Evolutionary conservation across 140 eudicot species (phyloP).

Genomic region (Flaveria floridana): DNA sequence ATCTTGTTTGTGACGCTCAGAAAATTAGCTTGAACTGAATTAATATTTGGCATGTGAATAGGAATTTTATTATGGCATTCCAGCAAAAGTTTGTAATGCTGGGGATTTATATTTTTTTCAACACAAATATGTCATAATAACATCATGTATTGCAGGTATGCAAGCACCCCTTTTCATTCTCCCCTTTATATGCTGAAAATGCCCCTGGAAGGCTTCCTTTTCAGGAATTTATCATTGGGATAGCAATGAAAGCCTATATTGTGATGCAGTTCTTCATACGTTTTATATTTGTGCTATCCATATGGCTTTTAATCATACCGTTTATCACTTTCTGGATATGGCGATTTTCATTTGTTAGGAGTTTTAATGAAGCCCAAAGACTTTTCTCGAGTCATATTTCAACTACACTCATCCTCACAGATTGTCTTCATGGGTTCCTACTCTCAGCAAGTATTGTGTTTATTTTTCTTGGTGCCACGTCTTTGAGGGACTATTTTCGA

Average conservation of each 20-base stretch:
- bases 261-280: slow-evolving; percentile 78
- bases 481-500: slow-evolving; percentile 85
- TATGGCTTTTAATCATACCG: slow-evolving; percentile 82
- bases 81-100: neutral
- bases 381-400: slow-evolving; percentile 66
- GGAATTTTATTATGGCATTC: neutral
- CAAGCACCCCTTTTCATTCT: slow-evolving; percentile 83
- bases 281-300: slow-evolving; percentile 75
- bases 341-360: slow-evolving; percentile 78
- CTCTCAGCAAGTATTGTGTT: slow-evolving; percentile 89
- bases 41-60: neutral
- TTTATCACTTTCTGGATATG: slow-evolving; percentile 93
- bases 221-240: slow-evolving; percentile 73
- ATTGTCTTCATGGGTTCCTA: slow-evolving; percentile 84
- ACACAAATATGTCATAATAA: slow-evolving; percentile 18
- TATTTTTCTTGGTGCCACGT: slow-evolving; percentile 87
- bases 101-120: slow-evolving; percentile 19
- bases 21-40: neutral
- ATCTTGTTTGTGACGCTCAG: slow-evolving; percentile 12
- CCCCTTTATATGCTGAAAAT: slow-evolving; percentile 90
- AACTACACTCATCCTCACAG: slow-evolving; percentile 65
- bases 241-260: slow-evolving; percentile 66
- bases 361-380: slow-evolving; percentile 70
- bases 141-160: slow-evolving; percentile 59
- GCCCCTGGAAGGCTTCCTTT: slow-evolving; percentile 89